Conservation (phyloP, 257 asterid genomes). For the Scutellaria galericulata region DNA sequence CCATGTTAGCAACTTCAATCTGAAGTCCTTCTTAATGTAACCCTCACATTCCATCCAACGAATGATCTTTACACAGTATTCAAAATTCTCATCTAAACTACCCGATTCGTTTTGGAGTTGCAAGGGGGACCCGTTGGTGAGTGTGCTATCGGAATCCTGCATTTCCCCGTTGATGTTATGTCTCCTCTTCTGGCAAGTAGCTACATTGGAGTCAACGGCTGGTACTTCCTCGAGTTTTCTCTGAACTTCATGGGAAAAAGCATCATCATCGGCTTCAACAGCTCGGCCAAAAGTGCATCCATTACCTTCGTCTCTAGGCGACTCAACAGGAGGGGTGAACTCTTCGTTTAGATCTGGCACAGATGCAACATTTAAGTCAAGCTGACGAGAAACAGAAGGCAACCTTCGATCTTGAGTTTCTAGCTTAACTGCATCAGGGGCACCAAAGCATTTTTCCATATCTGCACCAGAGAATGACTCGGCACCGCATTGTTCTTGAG, state of each 20-base stretch:
- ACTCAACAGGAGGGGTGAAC: conserved; percentile 72
- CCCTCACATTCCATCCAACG: conserved; percentile 96
- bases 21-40: conserved; percentile 69
- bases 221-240: conserved; percentile 61
- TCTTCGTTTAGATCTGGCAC: conserved; percentile 94
- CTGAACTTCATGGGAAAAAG: conserved; percentile 62
- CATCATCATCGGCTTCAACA: conserved; percentile 64
- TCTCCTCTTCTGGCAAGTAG: conserved; percentile 58
- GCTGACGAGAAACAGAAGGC: conserved; percentile 73
- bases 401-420: conserved; percentile 55
- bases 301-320: conserved; percentile 68
- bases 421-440: conserved; percentile 47
- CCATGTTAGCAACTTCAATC: conserved; percentile 91
- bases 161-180: conserved; percentile 57
- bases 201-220: conserved; percentile 64
- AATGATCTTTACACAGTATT: conserved; percentile 80
- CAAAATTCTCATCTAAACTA: conserved; percentile 79
- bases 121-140: conserved; percentile 81
- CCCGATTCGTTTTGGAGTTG: conserved; percentile 48
- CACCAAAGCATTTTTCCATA: conserved; percentile 51
- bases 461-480: conserved; percentile 57
- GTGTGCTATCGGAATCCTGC: conserved; percentile 87
- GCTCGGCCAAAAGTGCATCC: conserved; percentile 58
- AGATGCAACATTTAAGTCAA: conserved; percentile 84
- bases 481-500: conserved; percentile 72